A percentile compares a stretch with the other conserved stretches of the same genome.
Conservation (phyloP, 352 stramenopile genomes). For the Globisporangium sylvaticum region DNA sequence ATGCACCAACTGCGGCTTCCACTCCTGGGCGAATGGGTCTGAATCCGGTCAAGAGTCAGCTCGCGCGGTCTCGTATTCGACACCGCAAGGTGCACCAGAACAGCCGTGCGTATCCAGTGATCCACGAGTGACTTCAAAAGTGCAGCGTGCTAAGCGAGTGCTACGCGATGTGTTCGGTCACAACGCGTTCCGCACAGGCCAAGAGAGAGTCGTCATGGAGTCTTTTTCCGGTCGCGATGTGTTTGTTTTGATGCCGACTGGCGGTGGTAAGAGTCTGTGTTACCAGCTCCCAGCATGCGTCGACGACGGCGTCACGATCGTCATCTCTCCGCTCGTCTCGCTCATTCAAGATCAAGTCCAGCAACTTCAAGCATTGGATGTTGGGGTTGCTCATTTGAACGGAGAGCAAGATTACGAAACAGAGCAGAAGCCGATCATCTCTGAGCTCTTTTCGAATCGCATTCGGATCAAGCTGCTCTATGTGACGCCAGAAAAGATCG, state of each 20-base stretch:
- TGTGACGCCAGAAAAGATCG: slow-evolving; percentile 98
- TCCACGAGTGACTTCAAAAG: slow-evolving; percentile 53
- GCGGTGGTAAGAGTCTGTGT: slow-evolving; percentile 97
- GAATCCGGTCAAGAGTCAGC: slow-evolving; percentile 13
- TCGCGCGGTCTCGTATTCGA: slow-evolving; percentile 9
- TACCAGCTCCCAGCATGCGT: slow-evolving; percentile 94
- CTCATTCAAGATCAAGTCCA: slow-evolving; percentile 99
- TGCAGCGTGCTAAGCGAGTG: slow-evolving; percentile 64
- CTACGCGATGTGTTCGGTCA: slow-evolving; percentile 94
- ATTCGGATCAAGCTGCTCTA: slow-evolving; percentile 97
- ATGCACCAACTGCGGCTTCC: slow-evolving; percentile 70
- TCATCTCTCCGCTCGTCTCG: slow-evolving; percentile 98
- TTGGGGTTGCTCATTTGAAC: slow-evolving; percentile 86
- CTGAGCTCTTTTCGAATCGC: slow-evolving; percentile 76
- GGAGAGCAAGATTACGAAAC: slow-evolving; percentile 86
- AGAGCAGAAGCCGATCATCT: slow-evolving; percentile 84
- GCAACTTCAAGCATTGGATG: slow-evolving; percentile 90
- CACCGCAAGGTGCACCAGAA: slow-evolving; percentile 15
- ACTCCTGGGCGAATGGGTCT: slow-evolving; percentile 58
- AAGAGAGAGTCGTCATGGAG: slow-evolving; percentile 93
- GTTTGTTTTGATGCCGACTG: slow-evolving; percentile 99
- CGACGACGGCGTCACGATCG: slow-evolving; percentile 92
- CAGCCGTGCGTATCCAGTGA: slow-evolving; percentile 43
- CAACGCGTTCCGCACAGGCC: slow-evolving; percentile 92
- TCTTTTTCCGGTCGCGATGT: slow-evolving; percentile 92